A percentile compares a stretch with the other conserved stretches of the same genome.
Conservation (phyloP, 225 moss, liverwort and hornwort species). For the Asterella californica region DNA sequence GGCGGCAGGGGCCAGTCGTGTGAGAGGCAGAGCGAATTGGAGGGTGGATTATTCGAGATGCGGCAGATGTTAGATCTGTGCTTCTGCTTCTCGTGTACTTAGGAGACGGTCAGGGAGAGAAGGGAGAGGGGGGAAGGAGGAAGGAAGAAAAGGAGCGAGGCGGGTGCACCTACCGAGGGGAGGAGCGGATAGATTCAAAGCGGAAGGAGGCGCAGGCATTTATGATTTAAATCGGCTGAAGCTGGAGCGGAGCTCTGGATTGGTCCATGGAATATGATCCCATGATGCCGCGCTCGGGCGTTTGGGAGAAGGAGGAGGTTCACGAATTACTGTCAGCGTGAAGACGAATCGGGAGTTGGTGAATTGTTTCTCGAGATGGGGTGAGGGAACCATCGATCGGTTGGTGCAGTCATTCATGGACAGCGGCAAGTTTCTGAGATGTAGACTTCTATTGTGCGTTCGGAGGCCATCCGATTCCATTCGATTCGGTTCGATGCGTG, state of each 20-base stretch:
- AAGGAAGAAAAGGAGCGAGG: neutral
- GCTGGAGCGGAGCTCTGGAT: neutral
- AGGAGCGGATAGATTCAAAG: slow-evolving; percentile 6
- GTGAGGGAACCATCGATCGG: neutral
- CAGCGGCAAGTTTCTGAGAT: slow-evolving; percentile 5
- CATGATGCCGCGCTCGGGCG: neutral
- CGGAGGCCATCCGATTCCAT: slow-evolving; percentile 3
- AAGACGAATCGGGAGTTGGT: neutral
- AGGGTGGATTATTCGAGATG: neutral
- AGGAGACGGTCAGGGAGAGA: neutral
- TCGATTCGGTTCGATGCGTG: neutral
- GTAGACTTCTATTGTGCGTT: slow-evolving; percentile 3
- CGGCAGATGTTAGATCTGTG: neutral
- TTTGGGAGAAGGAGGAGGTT: neutral
- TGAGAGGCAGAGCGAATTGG: neutral
- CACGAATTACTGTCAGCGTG: too few relatives aligned
- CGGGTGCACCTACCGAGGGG: neutral
- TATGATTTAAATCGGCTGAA: neutral
- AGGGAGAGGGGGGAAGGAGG: neutral
- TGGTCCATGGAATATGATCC: neutral
- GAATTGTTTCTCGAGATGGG: neutral
- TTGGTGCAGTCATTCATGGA: neutral
- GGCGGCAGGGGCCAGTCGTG: neutral
- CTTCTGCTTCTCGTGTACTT: neutral
- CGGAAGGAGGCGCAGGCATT: neutral